These are phyloP conservation scores for Leptomonas pyrrhocoris DNA, from an alignment of 208 protist species.

Conservation along the genomic window DNA sequence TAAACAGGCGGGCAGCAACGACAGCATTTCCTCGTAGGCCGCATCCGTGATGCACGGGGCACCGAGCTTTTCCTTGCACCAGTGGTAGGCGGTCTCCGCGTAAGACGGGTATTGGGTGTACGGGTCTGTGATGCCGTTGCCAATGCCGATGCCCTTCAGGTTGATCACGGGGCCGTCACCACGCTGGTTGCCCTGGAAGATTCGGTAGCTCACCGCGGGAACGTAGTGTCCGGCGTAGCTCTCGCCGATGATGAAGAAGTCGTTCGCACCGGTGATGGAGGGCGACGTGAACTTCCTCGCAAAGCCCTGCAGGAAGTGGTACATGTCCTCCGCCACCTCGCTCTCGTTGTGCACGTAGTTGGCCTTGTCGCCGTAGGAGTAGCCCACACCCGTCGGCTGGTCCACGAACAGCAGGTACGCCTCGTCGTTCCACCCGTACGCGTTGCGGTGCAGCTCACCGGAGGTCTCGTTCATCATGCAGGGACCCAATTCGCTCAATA, in stretches of 20 bases:
- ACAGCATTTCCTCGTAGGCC: constrained; percentile 46
- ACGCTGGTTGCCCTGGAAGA: constrained; percentile 40
- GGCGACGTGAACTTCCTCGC: constrained; percentile 39
- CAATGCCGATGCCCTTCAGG: constrained; percentile 68
- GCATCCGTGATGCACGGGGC: constrained; percentile 55
- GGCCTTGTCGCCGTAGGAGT: constrained; percentile 57
- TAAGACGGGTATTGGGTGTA: constrained; percentile 61
- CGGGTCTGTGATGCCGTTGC: constrained; percentile 89
- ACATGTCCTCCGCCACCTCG: constrained; percentile 87
- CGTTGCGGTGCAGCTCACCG: constrained; percentile 53
- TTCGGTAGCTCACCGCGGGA: constrained; percentile 48
- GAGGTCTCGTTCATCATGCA: constrained; percentile 63
- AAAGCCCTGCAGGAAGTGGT: constrained; percentile 75
- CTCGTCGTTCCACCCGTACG: constrained; percentile 79
- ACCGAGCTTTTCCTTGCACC: constrained; percentile 53
- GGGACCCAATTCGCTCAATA: constrained; percentile 83
- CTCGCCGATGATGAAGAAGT: constrained; percentile 83
- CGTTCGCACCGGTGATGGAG: constrained; percentile 34
- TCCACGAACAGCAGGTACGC: constrained; percentile 91
- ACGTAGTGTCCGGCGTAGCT: constrained; percentile 85
- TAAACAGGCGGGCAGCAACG: constrained; percentile 51
- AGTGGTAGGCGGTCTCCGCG: constrained; percentile 48
- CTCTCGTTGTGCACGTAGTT: constrained; percentile 70
- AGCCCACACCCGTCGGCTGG: constrained; percentile 88
- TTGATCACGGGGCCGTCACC: constrained; percentile 36